phyloP scores from a whole-genome alignment of 306 rosid species.

The Cyamopsis tetragonoloba region DNA sequence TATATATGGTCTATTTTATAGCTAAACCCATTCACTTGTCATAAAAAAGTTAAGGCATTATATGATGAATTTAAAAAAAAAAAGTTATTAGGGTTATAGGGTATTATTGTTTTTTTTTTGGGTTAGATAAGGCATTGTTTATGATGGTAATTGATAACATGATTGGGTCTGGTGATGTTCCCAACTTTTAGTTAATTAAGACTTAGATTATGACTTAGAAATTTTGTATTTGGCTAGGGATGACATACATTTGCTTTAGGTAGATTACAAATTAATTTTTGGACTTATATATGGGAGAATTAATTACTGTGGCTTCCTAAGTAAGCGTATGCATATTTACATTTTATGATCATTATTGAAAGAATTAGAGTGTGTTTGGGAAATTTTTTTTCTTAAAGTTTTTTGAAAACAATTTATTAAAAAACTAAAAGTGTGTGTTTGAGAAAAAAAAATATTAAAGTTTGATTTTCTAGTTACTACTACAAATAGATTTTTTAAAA shows the following conservation, averaged over 20 bases:
- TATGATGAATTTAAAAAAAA: no score
- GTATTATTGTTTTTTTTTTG: no score
- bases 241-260: not conserved
- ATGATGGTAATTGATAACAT: not conserved
- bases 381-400: no score
- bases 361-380: no score
- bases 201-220: not conserved
- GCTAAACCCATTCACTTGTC: not conserved
- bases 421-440: no score
- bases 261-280: not conserved
- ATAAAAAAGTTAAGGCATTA: not conserved
- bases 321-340: not conserved
- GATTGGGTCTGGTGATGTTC: not conserved
- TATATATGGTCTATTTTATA: constrained; percentile 18
- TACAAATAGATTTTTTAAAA: no score
- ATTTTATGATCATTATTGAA: not conserved
- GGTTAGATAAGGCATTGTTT: no score
- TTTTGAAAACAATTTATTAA: no score
- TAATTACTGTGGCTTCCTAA: not conserved
- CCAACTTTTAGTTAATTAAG: not conserved
- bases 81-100: no score
- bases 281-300: not conserved
- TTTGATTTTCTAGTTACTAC: no score
- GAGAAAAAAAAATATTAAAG: no score
- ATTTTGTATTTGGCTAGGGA: not conserved